Conservation (phyloP, 768 basidiomycete genomes). For the Ramaria rubella region DNA sequence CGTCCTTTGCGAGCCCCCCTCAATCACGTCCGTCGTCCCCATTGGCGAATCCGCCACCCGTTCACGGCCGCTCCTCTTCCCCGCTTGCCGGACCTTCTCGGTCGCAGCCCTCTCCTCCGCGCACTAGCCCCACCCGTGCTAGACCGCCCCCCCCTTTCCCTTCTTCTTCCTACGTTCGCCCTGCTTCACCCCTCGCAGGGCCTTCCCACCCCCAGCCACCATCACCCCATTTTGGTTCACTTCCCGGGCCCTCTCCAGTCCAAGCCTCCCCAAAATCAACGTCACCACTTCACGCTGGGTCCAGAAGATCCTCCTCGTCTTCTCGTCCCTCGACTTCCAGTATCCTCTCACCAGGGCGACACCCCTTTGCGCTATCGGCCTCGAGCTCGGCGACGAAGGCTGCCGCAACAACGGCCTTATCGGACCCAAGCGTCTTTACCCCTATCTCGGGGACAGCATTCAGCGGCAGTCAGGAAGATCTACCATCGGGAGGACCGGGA, state of each 20-base stretch:
- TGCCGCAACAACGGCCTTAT: conserved; percentile 59
- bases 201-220: conserved; percentile 1
- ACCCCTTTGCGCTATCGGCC: conserved; percentile 20
- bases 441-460: conserved; percentile 4
- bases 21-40: conserved; percentile 2
- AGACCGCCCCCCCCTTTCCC: neutral
- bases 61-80: neutral
- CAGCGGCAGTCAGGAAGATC: conserved; percentile 19
- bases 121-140: neutral
- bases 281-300: neutral
- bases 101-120: neutral
- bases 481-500: conserved; percentile 17
- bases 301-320: conserved; percentile 7
- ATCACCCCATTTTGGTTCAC: neutral
- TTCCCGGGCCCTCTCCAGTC: neutral
- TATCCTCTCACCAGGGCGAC: conserved; percentile 9
- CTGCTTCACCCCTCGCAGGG: conserved; percentile 2
- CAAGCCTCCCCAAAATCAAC: neutral
- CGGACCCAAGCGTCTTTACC: neutral
- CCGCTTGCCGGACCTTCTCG: neutral
- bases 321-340: conserved; percentile 9
- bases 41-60: neutral
- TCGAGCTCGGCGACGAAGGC: conserved; percentile 40
- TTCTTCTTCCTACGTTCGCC: neutral
- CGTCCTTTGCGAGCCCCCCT: neutral